Evolutionary conservation across 768 basidiomycete species (phyloP), one percentile per base, ranked within the genome.

Genomic region (Serendipita vermifera): DNA sequence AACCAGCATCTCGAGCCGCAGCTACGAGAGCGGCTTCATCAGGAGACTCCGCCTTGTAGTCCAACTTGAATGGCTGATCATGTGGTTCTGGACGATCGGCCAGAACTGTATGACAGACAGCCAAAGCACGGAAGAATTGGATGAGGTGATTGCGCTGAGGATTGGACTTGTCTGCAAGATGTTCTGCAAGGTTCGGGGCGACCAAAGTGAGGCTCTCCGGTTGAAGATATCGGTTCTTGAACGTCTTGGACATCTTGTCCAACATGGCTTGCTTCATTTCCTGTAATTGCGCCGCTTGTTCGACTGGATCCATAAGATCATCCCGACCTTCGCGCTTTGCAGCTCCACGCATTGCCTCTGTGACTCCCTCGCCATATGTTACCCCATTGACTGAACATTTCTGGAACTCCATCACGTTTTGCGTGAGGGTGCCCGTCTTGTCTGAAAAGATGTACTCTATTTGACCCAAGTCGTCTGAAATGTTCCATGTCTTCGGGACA

Each of bases 331-430:
- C 79, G 1, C 93, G 77, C 54, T 84, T 84, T 0, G 88, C 90
- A 0, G 90, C 86, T 33, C 93, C 94, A 22, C 89, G 80, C 69
- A 93, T 91, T 0, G 93, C 94, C 68, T 98, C 94, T 0, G 94
- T 97, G 58, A 97, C 67, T 5, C 93, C 93, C 64, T 98, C 94
- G 7, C 94, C 94, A 64, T 96, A 98, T 0, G 80, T 66, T 2
- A 87, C 70, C 1, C 92, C 93, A 55, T 80, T 70, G 57, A 97
- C 77, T 0, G 91, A 93, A 63, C 91, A 96, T 66, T 87, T 92
- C 67, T 96, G 90, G 72, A 96, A 97, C 72, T 94, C 92, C 94
- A 97, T 98, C 64, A 94, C 74, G 71, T 98, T 99, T 69, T 96
- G 93, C 0, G 94, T 99, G 48, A 99, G 82, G 5, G 94, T 99